Evolutionary conservation across 106 monocot species (phyloP), one percentile per base, ranked within the genome.

Genomic region (Ottelia alismoides): DNA sequence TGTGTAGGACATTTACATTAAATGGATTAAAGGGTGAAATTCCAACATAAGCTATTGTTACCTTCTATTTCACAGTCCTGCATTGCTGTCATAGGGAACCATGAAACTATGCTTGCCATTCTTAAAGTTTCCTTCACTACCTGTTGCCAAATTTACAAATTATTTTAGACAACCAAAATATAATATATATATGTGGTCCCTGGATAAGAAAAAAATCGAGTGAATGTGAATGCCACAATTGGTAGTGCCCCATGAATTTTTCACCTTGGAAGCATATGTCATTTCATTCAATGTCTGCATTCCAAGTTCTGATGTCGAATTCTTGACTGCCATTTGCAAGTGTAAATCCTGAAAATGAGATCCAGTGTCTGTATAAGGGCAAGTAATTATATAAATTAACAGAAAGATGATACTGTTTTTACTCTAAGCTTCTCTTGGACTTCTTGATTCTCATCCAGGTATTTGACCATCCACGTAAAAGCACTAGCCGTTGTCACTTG

Each of bases 391-490:
- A n/a, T n/a, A n/a, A n/a, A n/a, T n/a, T n/a, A n/a, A n/a, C n/a
- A n/a, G n/a, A n/a, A n/a, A n/a, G n/a, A n/a, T n/a, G n/a, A n/a
- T n/a, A n/a, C 64, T 25, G 2, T 22, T 52, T 65, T 58, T 49
- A 83, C 89, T 29, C 80, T 80, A 28, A 90, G 48, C 22, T 35
- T 69, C 24, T 90, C 72, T 57, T 77, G 84, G 26, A 90, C 52
- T 9, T 77, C 72, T 69, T 52, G 63, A 50, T 90, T 84, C 58
- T 84, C 84, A 55, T 77, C 84, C 58, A 90, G 58, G 58, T 84
- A 90, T 61, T 80, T 84, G 29, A 90, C 64, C 84, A 84, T 90
- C 89, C 89, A 90, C 60, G 89, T 57, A 35, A 84, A 80, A 51
- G 89, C 71, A 49, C 71, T 90, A 45, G 89, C 79, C 29, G 89